These are phyloP conservation scores for Vitis rotundifolia DNA, from an alignment of 164 flowering plant species.

Conservation along the genomic window DNA sequence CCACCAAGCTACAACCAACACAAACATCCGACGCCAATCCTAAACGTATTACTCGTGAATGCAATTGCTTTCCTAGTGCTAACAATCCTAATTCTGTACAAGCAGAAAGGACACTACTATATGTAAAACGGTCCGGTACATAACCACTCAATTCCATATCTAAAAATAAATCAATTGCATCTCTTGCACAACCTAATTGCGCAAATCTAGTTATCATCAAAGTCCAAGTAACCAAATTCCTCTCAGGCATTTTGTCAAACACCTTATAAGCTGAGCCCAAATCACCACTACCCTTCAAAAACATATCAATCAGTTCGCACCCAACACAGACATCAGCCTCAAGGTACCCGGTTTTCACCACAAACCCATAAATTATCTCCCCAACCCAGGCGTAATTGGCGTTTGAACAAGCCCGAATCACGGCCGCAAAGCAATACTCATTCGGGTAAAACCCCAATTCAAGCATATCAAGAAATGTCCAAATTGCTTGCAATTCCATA, in stretches of 20 bases:
- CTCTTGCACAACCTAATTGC: conserved; percentile 55
- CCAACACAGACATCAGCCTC: conserved; percentile 74
- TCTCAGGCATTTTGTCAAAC: conserved; percentile 71
- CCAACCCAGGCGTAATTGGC: conserved; percentile 38
- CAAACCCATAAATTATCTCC: conserved; percentile 49
- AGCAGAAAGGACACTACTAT: conserved; percentile 65
- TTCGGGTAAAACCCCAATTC: conserved; percentile 56
- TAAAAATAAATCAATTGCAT: conserved; percentile 55
- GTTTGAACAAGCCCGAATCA: conserved; percentile 63
- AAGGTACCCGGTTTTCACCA: conserved; percentile 64
- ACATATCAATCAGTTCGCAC: conserved; percentile 79
- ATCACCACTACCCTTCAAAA: conserved; percentile 55
- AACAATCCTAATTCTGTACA: conserved; percentile 56
- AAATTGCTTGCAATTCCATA: conserved; percentile 41
- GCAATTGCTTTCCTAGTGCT: conserved; percentile 63
- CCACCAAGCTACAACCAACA: conserved; percentile 73
- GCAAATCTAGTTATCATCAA: conserved; percentile 69
- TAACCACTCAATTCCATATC: conserved; percentile 59
- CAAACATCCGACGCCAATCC: conserved; percentile 67
- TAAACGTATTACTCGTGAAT: conserved; percentile 44
- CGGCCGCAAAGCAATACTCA: conserved; percentile 67
- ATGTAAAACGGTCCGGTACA: conserved; percentile 58
- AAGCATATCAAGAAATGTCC: conserved; percentile 52
- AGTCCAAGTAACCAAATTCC: conserved; percentile 74
- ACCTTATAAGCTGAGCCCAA: conserved; percentile 56